Base-by-base conservation (phyloP, 192 early-diverging fungal genomes). In the Mortierella antarctica region DNA sequence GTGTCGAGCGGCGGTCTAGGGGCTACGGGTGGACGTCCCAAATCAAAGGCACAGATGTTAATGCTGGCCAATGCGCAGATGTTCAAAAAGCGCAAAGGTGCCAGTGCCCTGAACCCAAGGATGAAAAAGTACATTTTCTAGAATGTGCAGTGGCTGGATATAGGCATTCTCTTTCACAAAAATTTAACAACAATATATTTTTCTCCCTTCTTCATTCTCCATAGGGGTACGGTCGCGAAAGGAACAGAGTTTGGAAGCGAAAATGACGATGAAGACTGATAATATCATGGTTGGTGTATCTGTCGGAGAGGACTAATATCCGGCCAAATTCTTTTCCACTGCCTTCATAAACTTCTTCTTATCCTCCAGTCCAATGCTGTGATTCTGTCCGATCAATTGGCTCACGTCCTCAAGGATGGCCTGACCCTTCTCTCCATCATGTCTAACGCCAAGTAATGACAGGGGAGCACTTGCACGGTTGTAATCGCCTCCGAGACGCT, bases 401-500 rank as follows among this genome's bases (percentile, higher is more conserved):
- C 70, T 72, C 8, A 72, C 62, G 48, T 52, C 62, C 13, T 57
- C 40, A 23, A 80, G 31, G 8, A 72, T 8, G 4, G 31, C 47
- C 20, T 57, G n/a, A n/a, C 67, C 74, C 0, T 57, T 53, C 59
- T 57, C n/a, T 13, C 69, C 65, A 14, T 41, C 8, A 13, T 67
- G 67, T 7, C 31, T 42, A 12, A 18, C 44, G 15, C 20, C 46
- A n/a, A 72, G 47, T 64, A 72, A 64, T 68, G 77, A 80, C 5
- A 55, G 48, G 0, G 77, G 70, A 1, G 42, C 52, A 54, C 42
- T 72, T 13, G 77, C 39, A 57, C 77, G 56, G n/a, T 18, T 72
- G 40, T 80, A 80, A 52, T 80, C 77, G 13, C 77, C 77, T 46
- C 77, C 77, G 59, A 80, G 45, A 56, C 77, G 77, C 60, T 80